A percentile compares a stretch with the other conserved stretches of the same genome.
Evolutionary conservation across 2,329 filamentous ascomycete species (phyloP).

Genomic region (Zarea fungicola): DNA sequence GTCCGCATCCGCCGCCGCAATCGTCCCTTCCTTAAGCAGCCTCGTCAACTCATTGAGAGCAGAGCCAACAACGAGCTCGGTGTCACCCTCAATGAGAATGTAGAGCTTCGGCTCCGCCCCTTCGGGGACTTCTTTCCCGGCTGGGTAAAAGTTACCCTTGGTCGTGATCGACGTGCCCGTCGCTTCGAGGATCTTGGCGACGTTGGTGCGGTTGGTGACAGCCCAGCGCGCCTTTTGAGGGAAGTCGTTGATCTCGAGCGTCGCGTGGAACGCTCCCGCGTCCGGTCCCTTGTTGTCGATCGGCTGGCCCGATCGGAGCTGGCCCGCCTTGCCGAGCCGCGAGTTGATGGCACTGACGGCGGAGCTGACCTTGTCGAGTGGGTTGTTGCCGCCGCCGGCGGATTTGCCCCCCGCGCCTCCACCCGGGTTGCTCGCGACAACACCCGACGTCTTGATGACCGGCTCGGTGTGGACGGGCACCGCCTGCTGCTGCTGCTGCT

Average conservation of each 20-base stretch:
- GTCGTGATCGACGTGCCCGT: constrained; percentile 96
- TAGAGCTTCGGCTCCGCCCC: constrained; percentile 89
- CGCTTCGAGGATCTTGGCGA: constrained; percentile 93
- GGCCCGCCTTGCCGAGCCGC: constrained; percentile 81
- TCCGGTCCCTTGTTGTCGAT: constrained; percentile 99
- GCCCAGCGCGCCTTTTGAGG: constrained; percentile 98
- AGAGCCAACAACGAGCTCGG: constrained; percentile 83
- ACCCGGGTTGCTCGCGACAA: constrained; percentile 24
- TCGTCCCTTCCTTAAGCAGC: constrained; percentile 81
- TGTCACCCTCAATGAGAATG: constrained; percentile 95
- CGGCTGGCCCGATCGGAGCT: constrained; percentile 84
- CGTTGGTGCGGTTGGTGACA: constrained; percentile 96
- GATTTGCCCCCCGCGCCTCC: constrained; percentile 54
- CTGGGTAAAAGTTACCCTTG: constrained; percentile 84
- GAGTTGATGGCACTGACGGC: constrained; percentile 88
- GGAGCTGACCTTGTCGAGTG: constrained; percentile 81
- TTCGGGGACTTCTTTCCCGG: constrained; percentile 72
- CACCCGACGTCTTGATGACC: constrained; percentile 12
- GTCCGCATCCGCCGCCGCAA: constrained; percentile 84
- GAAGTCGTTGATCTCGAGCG: constrained; percentile 98
- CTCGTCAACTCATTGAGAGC: constrained; percentile 88
- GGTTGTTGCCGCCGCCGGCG: constrained; percentile 55
- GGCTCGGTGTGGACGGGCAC: neutral
- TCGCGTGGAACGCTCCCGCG: constrained; percentile 93
- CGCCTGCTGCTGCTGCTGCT: constrained; percentile 22